Evolutionary conservation across 2,329 filamentous ascomycete species (phyloP), one percentile per base, ranked within the genome.

Genomic region (Hypoxylon sp.): DNA sequence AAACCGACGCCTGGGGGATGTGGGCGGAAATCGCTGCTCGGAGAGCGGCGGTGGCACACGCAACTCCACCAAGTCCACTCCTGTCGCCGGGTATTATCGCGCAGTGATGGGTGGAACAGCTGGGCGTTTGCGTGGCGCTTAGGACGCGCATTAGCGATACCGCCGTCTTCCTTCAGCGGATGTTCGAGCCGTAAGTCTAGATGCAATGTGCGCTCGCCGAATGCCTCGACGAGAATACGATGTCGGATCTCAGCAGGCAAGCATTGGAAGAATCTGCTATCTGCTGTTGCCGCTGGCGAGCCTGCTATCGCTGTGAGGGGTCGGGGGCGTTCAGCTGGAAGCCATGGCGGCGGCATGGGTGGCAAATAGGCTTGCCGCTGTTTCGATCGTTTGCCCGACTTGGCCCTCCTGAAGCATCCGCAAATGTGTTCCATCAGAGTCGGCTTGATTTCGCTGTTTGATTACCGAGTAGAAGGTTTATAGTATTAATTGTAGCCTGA

Each of bases 21-120:
- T 11, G 4, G 30, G 21, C 48, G 9, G 11, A 51, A 55, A 14
- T 23, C 11, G 30, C 43, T 14, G 30, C 10, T 58, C 10, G 13
- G n/a, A 13, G 25, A 14, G 17, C 34, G 13, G 0, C 25, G 50
- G 32, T 67, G 65, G 14, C 51, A 67, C 50, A 64, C 55, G 21
- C 46, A 43, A 56, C 60, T 60, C 43, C 50, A 67, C 65, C 65
- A 67, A 1, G 25, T 43, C 60, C 65, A 67, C 19, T 60, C 55
- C 25, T 14, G 55, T 2, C 46, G 49, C 7, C 17, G 19, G n/a
- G 19, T 28, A 2, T 28, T 14, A 6, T 67, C 64, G 48, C 64
- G 59, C 19, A 58, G 30, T 3, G 48, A 36, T 13, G 32, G 32
- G 13, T 67, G 52, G 19, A 59, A 49, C n/a, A 49, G 28, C 7